A percentile compares a stretch with the other conserved stretches of the same genome.
These are phyloP conservation scores for Cardiospermum halicacabum DNA, from an alignment of 345 rosid genomes.

Conservation along the genomic window DNA sequence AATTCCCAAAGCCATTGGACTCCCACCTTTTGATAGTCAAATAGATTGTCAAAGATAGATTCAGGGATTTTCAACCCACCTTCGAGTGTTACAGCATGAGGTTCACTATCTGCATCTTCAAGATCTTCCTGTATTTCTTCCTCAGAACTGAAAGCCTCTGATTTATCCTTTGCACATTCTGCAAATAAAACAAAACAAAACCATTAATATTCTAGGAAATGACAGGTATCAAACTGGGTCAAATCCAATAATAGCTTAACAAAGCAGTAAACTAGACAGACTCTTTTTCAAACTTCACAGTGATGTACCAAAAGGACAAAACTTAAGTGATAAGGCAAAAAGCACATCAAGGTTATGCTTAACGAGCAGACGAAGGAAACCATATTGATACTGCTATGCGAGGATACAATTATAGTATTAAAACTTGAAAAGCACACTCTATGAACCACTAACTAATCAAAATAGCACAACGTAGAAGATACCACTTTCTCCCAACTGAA, in stretches of 20 bases:
- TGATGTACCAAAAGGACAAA: neutral
- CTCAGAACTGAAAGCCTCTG: slow-evolving; percentile 40
- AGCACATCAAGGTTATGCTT: neutral
- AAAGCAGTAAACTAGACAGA: neutral
- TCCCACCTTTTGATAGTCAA: slow-evolving; percentile 95
- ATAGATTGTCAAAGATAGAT: slow-evolving; percentile 61
- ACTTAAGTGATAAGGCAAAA: neutral
- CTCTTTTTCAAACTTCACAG: neutral
- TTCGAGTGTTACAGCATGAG: slow-evolving; percentile 58
- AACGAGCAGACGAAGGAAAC: neutral
- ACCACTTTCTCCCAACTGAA: slow-evolving; percentile 49
- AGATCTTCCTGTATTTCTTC: slow-evolving; percentile 57
- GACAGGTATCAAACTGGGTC: neutral
- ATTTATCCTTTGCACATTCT: slow-evolving; percentile 36
- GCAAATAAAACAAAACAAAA: slow-evolving; percentile 20
- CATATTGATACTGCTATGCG: neutral
- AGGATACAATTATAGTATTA: neutral
- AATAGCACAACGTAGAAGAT: slow-evolving; percentile 22
- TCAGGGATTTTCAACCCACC: slow-evolving; percentile 87
- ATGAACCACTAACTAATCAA: neutral
- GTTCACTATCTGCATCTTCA: slow-evolving; percentile 35
- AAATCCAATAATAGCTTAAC: neutral
- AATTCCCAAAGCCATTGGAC: slow-evolving; percentile 99
- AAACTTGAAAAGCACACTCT: neutral
- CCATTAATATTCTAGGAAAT: neutral